phyloP scores from a whole-genome alignment of 768 basidiomycete species.

The Pulveroboletus frians region DNA sequence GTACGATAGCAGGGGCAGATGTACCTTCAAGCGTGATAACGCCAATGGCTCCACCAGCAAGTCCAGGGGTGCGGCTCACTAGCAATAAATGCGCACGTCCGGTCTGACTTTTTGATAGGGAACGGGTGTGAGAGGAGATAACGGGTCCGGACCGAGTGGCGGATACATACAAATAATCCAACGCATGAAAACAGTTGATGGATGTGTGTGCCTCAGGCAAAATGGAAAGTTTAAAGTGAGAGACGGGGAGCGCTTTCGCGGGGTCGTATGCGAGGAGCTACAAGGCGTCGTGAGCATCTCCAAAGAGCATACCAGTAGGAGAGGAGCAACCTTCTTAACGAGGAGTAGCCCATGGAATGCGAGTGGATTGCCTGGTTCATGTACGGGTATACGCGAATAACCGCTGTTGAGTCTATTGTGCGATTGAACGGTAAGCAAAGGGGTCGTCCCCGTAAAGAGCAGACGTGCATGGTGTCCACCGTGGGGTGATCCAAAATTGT shows the following conservation, averaged over 20 bases:
- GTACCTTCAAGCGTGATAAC: constrained; percentile 84
- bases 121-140: constrained; percentile 1
- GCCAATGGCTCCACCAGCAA: constrained; percentile 79
- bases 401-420: constrained; percentile 62
- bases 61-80: constrained; percentile 79
- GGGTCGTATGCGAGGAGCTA: constrained; percentile 90
- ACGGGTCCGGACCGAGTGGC: neutral
- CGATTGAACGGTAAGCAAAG: constrained; percentile 7
- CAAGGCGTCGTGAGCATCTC: constrained; percentile 4
- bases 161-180: constrained; percentile 77
- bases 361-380: constrained; percentile 60
- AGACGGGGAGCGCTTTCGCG: constrained; percentile 66
- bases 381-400: constrained; percentile 90
- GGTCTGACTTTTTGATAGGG: constrained; percentile 86
- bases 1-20: too few relatives aligned
- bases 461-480: constrained; percentile 67
- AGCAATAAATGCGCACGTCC: constrained; percentile 90
- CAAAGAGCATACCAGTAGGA: neutral
- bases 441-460: neutral
- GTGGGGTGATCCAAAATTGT: constrained; percentile 71
- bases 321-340: constrained; percentile 61
- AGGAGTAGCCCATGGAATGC: constrained; percentile 80
- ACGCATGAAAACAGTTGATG: constrained; percentile 91
- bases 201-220: constrained; percentile 84
- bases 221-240: constrained; percentile 71